These are phyloP conservation scores for Candida hispaniensis DNA, from an alignment of 805 yeast genomes.

Conservation along the genomic window DNA sequence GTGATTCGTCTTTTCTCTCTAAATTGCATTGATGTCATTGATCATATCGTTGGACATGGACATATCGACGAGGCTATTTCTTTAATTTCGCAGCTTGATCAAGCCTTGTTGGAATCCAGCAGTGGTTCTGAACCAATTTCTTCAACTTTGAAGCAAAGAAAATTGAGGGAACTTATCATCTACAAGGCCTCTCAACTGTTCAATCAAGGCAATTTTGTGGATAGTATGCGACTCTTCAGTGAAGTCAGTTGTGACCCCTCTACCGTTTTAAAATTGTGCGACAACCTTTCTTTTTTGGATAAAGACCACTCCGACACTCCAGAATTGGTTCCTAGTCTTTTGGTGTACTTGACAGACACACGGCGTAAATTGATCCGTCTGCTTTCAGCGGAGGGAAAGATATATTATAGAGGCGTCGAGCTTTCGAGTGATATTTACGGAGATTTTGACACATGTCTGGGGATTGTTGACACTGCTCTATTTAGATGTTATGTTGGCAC, in stretches of 20 bases:
- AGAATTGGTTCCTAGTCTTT: conserved; percentile 25
- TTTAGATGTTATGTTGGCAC: conserved; percentile 64
- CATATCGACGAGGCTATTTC: conserved; percentile 37
- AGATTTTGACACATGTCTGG: conserved; percentile 30
- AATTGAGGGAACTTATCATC: conserved; percentile 37
- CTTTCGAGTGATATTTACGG: conserved; percentile 25
- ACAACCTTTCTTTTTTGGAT: background rate
- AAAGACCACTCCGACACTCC: background rate
- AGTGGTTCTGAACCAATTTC: conserved; percentile 17
- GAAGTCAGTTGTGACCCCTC: conserved; percentile 53
- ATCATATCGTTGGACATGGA: conserved; percentile 25
- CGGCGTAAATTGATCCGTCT: conserved; percentile 36
- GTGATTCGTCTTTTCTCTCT: conserved; percentile 26
- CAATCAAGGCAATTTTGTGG: conserved; percentile 25
- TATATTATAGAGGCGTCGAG: conserved; percentile 21
- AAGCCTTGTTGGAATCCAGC: conserved; percentile 17
- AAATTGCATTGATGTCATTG: conserved; percentile 30
- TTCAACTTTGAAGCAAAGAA: conserved; percentile 26
- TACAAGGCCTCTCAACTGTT: conserved; percentile 32
- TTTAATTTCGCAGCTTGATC: conserved; percentile 30
- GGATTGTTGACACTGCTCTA: conserved; percentile 61
- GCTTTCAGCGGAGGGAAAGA: conserved; percentile 17
- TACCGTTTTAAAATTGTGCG: conserved; percentile 36
- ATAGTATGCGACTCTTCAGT: conserved; percentile 38
- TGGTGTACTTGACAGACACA: conserved; percentile 40